Evolutionary conservation across 2,329 filamentous ascomycete species (phyloP).

Genomic region (Colletotrichum lindemuthianum): DNA sequence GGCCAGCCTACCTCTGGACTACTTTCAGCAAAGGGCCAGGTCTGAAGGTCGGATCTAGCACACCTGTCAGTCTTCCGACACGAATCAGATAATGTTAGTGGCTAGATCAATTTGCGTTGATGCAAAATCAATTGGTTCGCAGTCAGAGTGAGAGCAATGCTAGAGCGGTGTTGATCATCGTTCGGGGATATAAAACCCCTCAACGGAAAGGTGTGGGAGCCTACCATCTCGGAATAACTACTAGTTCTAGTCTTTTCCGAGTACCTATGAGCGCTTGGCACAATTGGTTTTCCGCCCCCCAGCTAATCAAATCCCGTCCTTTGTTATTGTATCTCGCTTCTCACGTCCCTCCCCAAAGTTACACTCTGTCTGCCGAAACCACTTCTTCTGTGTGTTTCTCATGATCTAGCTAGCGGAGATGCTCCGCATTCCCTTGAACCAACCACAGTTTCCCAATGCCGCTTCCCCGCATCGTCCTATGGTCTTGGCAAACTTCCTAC

Average conservation of each 20-base stretch:
- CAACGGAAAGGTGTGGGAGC: no score
- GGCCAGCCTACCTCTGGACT: slow-evolving; percentile 16
- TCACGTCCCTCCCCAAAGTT: neutral
- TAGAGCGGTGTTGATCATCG: no score
- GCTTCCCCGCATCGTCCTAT: slow-evolving; percentile 20
- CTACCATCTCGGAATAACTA: no score
- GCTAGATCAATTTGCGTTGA: no score
- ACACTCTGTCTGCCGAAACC: neutral
- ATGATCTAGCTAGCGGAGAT: slow-evolving; percentile 13
- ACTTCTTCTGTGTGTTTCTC: neutral
- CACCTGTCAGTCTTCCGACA: no score
- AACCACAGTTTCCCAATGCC: slow-evolving; percentile 16
- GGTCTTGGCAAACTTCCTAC: neutral
- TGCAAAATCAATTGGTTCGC: no score
- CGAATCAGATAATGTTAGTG: no score
- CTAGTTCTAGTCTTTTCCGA: no score
- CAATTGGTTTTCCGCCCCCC: neutral
- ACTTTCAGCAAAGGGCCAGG: slow-evolving; percentile 13
- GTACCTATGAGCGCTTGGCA: no score
- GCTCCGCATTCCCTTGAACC: slow-evolving; percentile 3
- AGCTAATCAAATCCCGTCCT: neutral
- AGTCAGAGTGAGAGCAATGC: no score
- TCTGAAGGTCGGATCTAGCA: slow-evolving; percentile 1
- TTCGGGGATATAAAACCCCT: no score
- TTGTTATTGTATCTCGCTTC: neutral